Percentiles rank a stretch among this genome's conserved stretches.
These are phyloP conservation scores for Colletotrichum higginsianum DNA, from an alignment of 2,329 filamentous ascomycete genomes.

Conservation along the genomic window DNA sequence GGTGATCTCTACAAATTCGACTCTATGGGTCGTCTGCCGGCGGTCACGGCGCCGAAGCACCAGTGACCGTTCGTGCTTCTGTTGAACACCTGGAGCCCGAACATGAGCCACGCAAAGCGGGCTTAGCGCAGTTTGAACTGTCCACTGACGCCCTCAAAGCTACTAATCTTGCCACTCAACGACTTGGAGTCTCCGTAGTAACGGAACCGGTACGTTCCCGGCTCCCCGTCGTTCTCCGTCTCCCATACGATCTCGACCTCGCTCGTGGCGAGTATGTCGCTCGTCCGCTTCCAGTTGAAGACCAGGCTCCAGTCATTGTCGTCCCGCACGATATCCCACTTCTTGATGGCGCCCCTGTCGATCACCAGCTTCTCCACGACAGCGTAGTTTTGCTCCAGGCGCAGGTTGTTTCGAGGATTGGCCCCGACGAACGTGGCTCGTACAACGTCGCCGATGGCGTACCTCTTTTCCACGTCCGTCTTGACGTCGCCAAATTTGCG, in stretches of 20 bases:
- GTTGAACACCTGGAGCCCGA: background rate
- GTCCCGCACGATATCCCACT: conserved; percentile 78
- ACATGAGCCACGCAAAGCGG: background rate
- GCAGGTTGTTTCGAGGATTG: conserved; percentile 89
- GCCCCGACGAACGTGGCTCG: conserved; percentile 83
- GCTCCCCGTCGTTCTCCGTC: conserved; percentile 72
- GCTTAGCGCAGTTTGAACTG: conserved; percentile 56
- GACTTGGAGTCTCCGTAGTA: conserved; percentile 88
- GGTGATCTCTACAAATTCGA: background rate
- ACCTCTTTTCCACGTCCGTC: conserved; percentile 65
- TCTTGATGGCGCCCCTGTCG: conserved; percentile 43
- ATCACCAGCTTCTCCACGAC: conserved; percentile 76
- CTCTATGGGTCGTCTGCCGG: background rate
- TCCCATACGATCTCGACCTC: conserved; percentile 85
- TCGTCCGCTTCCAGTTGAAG: conserved; percentile 84
- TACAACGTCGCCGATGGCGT: conserved; percentile 71
- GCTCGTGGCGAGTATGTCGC: conserved; percentile 79
- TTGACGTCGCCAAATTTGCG: conserved; percentile 79
- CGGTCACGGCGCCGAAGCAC: background rate
- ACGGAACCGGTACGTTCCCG: conserved; percentile 80
- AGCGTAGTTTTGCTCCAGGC: conserved; percentile 82
- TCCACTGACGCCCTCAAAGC: conserved; percentile 78
- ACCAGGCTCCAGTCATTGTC: conserved; percentile 88
- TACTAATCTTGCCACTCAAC: conserved; percentile 71
- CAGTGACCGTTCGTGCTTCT: background rate